These are phyloP conservation scores for Nemania abortiva DNA, from an alignment of 2,329 filamentous ascomycete species.

Conservation along the genomic window DNA sequence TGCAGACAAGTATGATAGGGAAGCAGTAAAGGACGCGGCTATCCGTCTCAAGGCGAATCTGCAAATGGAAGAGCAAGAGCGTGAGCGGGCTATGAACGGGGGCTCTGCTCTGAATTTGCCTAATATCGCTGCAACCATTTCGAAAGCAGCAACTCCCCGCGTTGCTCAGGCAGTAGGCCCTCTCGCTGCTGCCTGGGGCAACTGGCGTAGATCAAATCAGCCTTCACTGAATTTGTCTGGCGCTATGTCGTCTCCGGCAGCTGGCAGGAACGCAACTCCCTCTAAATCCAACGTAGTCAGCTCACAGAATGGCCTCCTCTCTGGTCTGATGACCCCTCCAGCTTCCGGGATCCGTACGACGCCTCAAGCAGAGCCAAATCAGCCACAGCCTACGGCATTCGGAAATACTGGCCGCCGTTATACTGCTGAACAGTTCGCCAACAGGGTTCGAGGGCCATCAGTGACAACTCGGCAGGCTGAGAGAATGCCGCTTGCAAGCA, in stretches of 20 bases:
- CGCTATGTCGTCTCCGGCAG: conserved; percentile 55
- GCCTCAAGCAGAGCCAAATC: conserved; percentile 58
- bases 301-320: conserved; percentile 72
- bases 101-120: conserved; percentile 76
- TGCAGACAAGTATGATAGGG: conserved; percentile 79
- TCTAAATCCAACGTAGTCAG: conserved; percentile 65
- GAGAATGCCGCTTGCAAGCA: conserved; percentile 56
- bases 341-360: conserved; percentile 77
- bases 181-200: conserved; percentile 92
- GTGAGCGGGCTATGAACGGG: conserved; percentile 83
- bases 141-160: conserved; percentile 81
- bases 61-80: conserved; percentile 98
- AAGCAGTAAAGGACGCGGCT: conserved; percentile 86
- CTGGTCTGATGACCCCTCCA: conserved; percentile 90
- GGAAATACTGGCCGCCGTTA: conserved; percentile 70
- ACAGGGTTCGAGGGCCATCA: conserved; percentile 51
- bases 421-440: conserved; percentile 63
- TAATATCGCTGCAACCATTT: conserved; percentile 81
- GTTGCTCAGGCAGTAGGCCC: conserved; percentile 85
- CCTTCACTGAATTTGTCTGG: conserved; percentile 55
- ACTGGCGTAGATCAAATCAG: conserved; percentile 82
- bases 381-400: conserved; percentile 70
- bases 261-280: conserved; percentile 65
- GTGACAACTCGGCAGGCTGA: conserved; percentile 55
- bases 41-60: conserved; percentile 94